Evolutionary conservation across 306 rosid species (phyloP), one percentile per base, ranked within the genome.

Genomic region (Vachellia collinsii): DNA sequence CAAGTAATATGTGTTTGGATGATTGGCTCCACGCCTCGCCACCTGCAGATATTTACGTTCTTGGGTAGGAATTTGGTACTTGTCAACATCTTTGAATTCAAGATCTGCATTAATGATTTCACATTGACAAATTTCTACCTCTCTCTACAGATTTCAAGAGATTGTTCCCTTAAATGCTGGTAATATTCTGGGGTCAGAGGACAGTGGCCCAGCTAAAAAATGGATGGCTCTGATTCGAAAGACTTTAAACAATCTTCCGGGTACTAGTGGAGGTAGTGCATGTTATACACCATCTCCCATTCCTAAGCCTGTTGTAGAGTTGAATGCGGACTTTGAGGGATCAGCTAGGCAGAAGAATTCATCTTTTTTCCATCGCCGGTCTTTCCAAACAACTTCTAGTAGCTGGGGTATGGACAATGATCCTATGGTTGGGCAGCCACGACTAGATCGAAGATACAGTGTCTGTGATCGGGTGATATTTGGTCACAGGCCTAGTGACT

Each of bases 131-230:
- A 51, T 63, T 78, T 73, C 71, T 73, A 51, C 37, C 34, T 76
- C 39, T 80, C 47, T 80, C 77, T 80, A 70, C 92, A 96, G 99
- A 61, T 96, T 96, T 88, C 99, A 96, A 81, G 99, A 96, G 89
- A 92, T 96, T 79, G 99, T 96, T 85, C 99, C 99, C 22, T 89
- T 96, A 87, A 96, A 93, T 90, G 99, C 99, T 78, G 97, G 99
- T 71, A 96, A 96, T 74, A 87, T 96, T 80, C 88, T 96, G 12
- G 99, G 98, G 3, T 92, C 99, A 47, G 99, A 96, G 83, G 99
- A 96, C 91, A 96, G 92, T 77, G 99, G 99, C 82, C 99, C 99
- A 46, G 99, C 99, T 70, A 96, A 96, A 85, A 96, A 96, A 80
- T 96, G 99, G 99, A 73, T 87, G 87, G 90, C 99, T 85, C 94